Base-by-base conservation (phyloP, 164 flowering plant genomes). In the Berberis thunbergii region DNA sequence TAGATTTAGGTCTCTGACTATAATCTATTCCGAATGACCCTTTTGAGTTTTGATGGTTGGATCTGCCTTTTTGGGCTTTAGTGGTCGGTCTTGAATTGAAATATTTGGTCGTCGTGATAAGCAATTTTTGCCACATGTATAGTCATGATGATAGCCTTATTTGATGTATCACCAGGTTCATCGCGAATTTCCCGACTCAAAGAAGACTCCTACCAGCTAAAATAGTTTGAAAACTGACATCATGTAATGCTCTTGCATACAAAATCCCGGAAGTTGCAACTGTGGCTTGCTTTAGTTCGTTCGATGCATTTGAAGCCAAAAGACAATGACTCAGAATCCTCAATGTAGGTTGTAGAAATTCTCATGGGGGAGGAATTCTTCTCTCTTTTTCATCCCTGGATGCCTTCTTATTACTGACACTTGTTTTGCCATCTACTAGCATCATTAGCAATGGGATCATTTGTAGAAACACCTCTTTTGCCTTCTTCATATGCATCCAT, bases 291-390 rank as follows among this genome's bases (percentile, higher is more conserved):
- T 56, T 71, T 68, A 90, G 50, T 45, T 77, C 79, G 66, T 70
- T 61, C 44, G 84, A 66, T 48, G 67, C 61, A 1, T 46, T 63
- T 0, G 76, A 71, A 13, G 86, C 89, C 81, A 90, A 45, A 8
- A 93, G 63, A 61, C 97, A 93, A 68, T 93, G 98, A 6, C 94
- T 87, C 70, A 93, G 52, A 0, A 93, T 82, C 69, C 98, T 83
- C 79, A 93, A 62, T 12, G 75, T 61, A 3, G 96, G 98, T 66
- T 86, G 93, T 72, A 89, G 56, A 41, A 93, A 74, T 70, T 93
- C 97, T 97, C 98, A 93, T 12, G 91, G 88, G 54, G 90, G 62
- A 5, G 75, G 77, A 69, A 93, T 52, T 52, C 54, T 52, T 7
- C 54, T 26, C 3, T 50, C 54, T 52, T 52, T 52, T 4, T 52